Evolutionary conservation across 192 early-diverging fungal genomes (phyloP), one percentile per base, ranked within the genome.

Genomic region (Entomortierella beljakovae): DNA sequence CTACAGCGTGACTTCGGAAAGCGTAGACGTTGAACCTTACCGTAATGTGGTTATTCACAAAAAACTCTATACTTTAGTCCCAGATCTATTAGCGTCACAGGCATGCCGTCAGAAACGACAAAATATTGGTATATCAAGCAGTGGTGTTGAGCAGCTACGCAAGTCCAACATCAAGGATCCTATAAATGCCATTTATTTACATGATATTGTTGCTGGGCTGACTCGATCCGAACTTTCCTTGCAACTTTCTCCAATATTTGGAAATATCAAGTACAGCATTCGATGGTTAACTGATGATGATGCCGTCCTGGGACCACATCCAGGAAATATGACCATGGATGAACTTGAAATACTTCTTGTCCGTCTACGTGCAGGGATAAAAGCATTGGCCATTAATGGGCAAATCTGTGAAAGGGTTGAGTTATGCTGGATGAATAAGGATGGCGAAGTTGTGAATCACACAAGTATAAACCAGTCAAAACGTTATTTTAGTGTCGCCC

Each of bases 21-120:
- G 93, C 20, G 71, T 95, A 10, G 97, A 98, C 80, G 86, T 87
- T 25, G 90, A 95, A 70, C 92, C 92, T 0, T 71, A 84, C 32
- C 84, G 92, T 16, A 95, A 89, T n/a, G 92, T 96, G 2, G 80
- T 85, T 11, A 74, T 90, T 35, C 82, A 86, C 28, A 88, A 88
- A 64, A 84, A 71, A 18, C 48, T 66, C 48, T 83, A 69, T 31
- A 81, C 61, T 6, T 69, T 61, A 1, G 58, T 70, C 0, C 61
- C 70, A 1, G 61, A 55, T 22, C 28, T 83, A 32, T 40, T 71
- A 43, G 65, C 13, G 61, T 86, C 56, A 34, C 79, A 55, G 42
- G 81, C 61, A 32, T 84, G 34, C 59, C 88, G 61, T 61, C 86
- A 49, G 49, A 80, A 64, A 74, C 87, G 51, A 43, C 38, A 52